phyloP scores from a whole-genome alignment of 106 monocot species.

The Iris macrosiphon region DNA sequence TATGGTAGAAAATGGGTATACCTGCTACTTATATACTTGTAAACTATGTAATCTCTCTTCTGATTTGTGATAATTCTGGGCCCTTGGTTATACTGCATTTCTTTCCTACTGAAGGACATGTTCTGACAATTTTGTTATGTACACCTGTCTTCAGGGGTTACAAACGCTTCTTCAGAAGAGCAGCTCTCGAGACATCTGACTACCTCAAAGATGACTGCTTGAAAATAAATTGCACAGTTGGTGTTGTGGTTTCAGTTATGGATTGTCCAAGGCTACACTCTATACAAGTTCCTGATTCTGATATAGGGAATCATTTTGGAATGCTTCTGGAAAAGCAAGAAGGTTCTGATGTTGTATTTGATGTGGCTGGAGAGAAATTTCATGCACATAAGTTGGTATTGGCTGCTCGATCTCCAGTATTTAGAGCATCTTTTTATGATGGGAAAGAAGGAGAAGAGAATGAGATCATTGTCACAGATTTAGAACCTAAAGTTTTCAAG shows the following conservation, averaged over 20 bases:
- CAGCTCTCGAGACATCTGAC: conserved; percentile 88
- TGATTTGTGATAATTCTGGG: too few relatives aligned
- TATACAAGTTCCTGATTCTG: conserved; percentile 80
- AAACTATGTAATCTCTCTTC: too few relatives aligned
- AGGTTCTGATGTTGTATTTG: conserved; percentile 74
- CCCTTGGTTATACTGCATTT: too few relatives aligned
- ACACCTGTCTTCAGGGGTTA: conserved; percentile 68
- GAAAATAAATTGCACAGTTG: conserved; percentile 98
- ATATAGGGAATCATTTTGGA: conserved; percentile 87
- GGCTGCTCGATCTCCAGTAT: conserved; percentile 79
- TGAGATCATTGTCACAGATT: conserved; percentile 56
- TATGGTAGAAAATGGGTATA: too few relatives aligned
- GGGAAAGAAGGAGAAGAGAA: conserved; percentile 10
- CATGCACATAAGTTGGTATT: conserved; percentile 92
- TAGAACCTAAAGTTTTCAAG: conserved; percentile 93
- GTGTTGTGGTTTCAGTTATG: conserved; percentile 78
- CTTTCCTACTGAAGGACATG: too few relatives aligned
- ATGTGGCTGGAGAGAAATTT: conserved; percentile 79
- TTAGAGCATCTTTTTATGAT: conserved; percentile 52
- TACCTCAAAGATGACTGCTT: conserved; percentile 98
- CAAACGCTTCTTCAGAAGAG: conserved; percentile 80
- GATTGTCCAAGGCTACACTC: conserved; percentile 64
- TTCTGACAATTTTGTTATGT: too few relatives aligned
- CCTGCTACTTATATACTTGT: too few relatives aligned
- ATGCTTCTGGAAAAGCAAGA: conserved; percentile 72